Conservation (phyloP, 805 yeast genomes). For the Metschnikowia santaceciliae region DNA sequence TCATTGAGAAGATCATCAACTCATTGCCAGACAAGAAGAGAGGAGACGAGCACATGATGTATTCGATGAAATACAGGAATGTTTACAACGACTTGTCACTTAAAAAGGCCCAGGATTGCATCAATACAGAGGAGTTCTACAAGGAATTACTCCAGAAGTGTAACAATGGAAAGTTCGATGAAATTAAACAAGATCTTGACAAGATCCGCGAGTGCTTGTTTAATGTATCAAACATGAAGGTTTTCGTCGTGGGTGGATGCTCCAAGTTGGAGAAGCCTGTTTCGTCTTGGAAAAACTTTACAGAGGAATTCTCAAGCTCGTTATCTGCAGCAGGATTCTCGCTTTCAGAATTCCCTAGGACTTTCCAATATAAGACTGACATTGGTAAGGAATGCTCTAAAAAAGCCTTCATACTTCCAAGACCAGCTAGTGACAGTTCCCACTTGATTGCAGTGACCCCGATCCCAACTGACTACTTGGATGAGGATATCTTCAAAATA, state of each 20-base stretch:
- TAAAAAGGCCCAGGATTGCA: constrained; percentile 59
- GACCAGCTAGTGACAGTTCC: constrained; percentile 84
- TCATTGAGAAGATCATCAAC: constrained; percentile 58
- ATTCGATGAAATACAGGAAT: constrained; percentile 54
- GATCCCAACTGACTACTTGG: constrained; percentile 48
- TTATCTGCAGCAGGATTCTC: constrained; percentile 9
- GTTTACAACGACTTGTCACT: constrained; percentile 58
- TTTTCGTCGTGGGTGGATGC: constrained; percentile 70
- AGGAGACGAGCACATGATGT: constrained; percentile 59
- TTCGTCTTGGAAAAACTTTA: constrained; percentile 50
- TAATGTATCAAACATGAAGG: constrained; percentile 55
- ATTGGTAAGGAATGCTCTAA: constrained; percentile 50
- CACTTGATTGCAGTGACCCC: constrained; percentile 57
- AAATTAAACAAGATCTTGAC: constrained; percentile 49
- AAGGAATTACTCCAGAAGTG: constrained; percentile 43
- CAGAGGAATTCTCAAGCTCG: constrained; percentile 14
- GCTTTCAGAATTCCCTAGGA: constrained; percentile 45
- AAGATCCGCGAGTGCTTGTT: constrained; percentile 50
- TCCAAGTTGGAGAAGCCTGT: constrained; percentile 51
- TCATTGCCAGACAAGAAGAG: constrained; percentile 61
- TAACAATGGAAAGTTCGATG: constrained; percentile 49
- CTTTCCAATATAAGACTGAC: constrained; percentile 50
- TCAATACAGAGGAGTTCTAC: constrained; percentile 59
- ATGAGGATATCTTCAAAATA: constrained; percentile 62
- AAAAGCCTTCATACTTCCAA: constrained; percentile 59